phyloP scores from a whole-genome alignment of 176 grass and related monocot species.

The Canna indica region DNA sequence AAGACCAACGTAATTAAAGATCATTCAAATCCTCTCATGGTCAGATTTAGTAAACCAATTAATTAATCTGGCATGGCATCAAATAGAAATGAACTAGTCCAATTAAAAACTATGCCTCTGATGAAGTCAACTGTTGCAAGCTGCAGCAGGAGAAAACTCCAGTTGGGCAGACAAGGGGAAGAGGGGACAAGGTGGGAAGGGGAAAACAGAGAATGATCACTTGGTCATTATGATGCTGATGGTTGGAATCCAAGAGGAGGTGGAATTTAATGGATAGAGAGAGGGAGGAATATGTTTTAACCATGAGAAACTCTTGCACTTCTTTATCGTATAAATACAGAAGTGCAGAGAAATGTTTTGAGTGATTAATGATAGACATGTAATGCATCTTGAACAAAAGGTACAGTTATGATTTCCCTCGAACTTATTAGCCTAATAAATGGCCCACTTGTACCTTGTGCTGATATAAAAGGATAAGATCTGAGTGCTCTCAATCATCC shows the following conservation, averaged over 20 bases:
- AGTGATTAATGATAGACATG: too few species aligned
- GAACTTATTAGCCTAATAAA: background rate
- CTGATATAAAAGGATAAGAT: background rate
- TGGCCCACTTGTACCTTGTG: background rate
- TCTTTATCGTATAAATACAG: background rate
- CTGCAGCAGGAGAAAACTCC: background rate
- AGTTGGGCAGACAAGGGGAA: too few species aligned
- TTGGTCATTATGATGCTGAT: background rate
- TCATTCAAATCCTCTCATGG: too few species aligned
- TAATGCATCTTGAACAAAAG: too few species aligned
- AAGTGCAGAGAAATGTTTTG: too few species aligned
- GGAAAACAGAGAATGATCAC: background rate
- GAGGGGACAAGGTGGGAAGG: too few species aligned
- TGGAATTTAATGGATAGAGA: background rate
- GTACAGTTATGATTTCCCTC: background rate
- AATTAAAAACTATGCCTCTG: too few species aligned
- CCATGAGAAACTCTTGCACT: too few species aligned
- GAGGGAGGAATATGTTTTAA: background rate
- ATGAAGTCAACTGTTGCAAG: background rate
- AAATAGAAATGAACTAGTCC: too few species aligned
- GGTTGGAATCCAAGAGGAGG: background rate
- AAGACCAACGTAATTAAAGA: too few species aligned
- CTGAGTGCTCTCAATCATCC: slow-evolving; percentile 1
- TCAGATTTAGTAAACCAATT: too few species aligned
- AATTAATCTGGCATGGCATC: too few species aligned